These are phyloP conservation scores for Suillus subluteus DNA, from an alignment of 768 basidiomycete genomes.

Conservation along the genomic window DNA sequence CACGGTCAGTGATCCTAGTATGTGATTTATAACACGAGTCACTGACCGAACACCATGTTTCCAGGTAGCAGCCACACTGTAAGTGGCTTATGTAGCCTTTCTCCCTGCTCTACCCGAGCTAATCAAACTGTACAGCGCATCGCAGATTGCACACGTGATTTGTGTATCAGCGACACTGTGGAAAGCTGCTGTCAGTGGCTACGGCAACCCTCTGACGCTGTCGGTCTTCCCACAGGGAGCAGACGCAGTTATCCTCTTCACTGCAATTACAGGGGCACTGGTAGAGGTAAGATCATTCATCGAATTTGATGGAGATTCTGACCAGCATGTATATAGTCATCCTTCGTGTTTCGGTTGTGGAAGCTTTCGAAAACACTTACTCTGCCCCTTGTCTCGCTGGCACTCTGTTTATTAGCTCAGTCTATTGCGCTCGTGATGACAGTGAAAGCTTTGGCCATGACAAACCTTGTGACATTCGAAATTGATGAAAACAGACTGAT, in stretches of 20 bases:
- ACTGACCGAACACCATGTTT: not conserved
- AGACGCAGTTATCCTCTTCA: slow-evolving; percentile 2
- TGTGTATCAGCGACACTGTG: slow-evolving; percentile 5
- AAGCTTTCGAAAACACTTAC: slow-evolving; percentile 3
- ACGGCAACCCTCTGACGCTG: not conserved
- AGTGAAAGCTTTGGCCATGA: slow-evolving; percentile 1
- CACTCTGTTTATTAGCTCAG: not conserved
- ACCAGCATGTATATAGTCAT: not conserved
- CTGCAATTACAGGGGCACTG: not conserved
- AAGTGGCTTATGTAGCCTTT: not conserved
- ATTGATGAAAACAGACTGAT: not conserved
- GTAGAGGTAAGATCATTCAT: not conserved
- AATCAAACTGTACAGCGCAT: not conserved
- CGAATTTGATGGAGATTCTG: not conserved
- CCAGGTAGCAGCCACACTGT: slow-evolving; percentile 13
- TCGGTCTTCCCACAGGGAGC: not conserved
- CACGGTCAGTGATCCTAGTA: slow-evolving; percentile 8
- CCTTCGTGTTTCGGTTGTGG: slow-evolving; percentile 7
- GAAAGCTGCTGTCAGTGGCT: not conserved
- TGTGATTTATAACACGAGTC: not conserved
- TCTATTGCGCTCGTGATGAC: not conserved
- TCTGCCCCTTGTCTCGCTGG: slow-evolving; percentile 5
- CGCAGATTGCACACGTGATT: not conserved
- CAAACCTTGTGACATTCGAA: not conserved
- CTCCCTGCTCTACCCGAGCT: not conserved